Percentiles rank a stretch among this genome's conserved stretches.
These are phyloP conservation scores for Trichomonas vaginalis DNA, from an alignment of 208 protist species.

Conservation along the genomic window DNA sequence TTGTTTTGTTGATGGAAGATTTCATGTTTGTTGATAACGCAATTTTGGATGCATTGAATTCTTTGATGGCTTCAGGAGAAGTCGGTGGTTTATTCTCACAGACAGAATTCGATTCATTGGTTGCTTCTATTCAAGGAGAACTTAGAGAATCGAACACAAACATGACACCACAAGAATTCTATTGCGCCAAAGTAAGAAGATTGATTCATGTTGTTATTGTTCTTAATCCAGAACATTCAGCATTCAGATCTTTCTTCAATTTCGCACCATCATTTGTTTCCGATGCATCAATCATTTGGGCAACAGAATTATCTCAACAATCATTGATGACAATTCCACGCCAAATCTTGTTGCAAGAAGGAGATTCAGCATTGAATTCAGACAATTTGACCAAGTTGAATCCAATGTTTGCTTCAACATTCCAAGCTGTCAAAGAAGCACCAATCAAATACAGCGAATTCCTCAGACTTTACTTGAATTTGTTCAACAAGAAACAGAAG, in stretches of 20 bases:
- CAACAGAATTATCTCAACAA: neutral
- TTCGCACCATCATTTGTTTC: slow-evolving; percentile 11
- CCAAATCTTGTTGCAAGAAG: neutral
- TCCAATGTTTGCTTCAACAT: neutral
- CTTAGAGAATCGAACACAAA: slow-evolving; percentile 51
- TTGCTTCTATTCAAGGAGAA: slow-evolving; percentile 68
- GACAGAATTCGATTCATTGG: slow-evolving; percentile 77
- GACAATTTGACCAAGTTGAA: neutral
- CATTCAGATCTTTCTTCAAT: neutral
- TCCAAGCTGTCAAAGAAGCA: neutral
- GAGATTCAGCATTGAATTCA: neutral
- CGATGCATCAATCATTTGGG: neutral
- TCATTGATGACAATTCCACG: neutral
- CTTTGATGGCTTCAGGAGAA: slow-evolving; percentile 76
- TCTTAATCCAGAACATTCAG: slow-evolving; percentile 70
- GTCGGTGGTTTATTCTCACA: slow-evolving; percentile 75
- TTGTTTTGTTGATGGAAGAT: slow-evolving; percentile 6
- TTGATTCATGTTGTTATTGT: slow-evolving; percentile 75
- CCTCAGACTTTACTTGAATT: slow-evolving; percentile 57
- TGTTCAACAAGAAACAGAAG: slow-evolving; percentile 60
- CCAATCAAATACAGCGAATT: slow-evolving; percentile 61
- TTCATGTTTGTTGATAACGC: slow-evolving; percentile 37
- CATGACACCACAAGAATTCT: slow-evolving; percentile 56
- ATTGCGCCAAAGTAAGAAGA: slow-evolving; percentile 49
- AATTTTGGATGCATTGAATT: slow-evolving; percentile 78